Evolutionary conservation across 208 protist genomes (phyloP).

Genomic region (Polymyxa betae): DNA sequence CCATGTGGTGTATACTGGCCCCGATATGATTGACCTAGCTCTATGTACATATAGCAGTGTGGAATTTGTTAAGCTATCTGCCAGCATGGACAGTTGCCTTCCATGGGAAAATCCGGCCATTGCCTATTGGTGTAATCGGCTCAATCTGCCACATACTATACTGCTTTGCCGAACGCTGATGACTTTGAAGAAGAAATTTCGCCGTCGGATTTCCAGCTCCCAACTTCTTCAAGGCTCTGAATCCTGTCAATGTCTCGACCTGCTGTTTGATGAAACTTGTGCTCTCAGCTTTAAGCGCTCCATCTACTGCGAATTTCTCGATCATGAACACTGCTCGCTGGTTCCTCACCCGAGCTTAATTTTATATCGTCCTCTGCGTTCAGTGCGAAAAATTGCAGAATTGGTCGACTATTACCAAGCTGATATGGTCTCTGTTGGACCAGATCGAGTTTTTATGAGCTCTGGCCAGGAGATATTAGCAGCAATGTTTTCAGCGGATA

Average conservation of each 20-base stretch:
- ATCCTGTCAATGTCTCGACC: background rate
- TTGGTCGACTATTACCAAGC: background rate
- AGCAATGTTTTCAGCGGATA: background rate
- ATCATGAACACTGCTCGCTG: background rate
- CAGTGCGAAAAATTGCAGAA: background rate
- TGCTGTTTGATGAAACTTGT: background rate
- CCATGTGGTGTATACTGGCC: background rate
- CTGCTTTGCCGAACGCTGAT: background rate
- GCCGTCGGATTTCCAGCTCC: background rate
- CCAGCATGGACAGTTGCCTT: background rate
- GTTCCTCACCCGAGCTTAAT: background rate
- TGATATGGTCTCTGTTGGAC: background rate
- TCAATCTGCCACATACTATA: background rate
- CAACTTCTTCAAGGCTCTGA: background rate
- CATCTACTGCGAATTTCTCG: background rate
- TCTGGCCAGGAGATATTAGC: background rate
- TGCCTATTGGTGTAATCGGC: background rate
- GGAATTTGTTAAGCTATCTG: background rate
- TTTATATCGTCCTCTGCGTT: background rate
- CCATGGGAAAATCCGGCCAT: background rate
- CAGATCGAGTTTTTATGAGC: background rate
- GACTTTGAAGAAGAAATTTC: background rate
- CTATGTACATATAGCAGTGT: slow-evolving; percentile 12
- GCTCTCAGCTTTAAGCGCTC: background rate
- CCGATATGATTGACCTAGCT: background rate